phyloP scores from a whole-genome alignment of 2,329 filamentous ascomycete species.

The Coniochaeta ligniaria region DNA sequence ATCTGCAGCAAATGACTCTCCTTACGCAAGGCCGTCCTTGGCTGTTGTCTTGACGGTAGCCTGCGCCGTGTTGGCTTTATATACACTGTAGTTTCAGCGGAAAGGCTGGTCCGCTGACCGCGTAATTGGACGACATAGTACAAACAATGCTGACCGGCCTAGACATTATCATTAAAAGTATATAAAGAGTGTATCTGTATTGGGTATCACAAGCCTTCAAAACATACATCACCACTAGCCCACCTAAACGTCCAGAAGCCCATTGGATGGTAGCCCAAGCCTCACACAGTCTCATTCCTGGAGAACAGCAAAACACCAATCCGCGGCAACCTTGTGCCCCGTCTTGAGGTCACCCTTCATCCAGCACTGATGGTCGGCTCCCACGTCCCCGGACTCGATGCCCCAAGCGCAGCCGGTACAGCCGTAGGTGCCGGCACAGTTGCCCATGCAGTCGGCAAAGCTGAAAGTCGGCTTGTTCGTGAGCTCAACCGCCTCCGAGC shows the following conservation, averaged over 20 bases:
- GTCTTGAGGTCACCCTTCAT: slow-evolving; percentile 26
- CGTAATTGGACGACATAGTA: background rate
- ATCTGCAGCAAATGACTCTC: background rate
- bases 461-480: slow-evolving; percentile 21
- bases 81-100: background rate
- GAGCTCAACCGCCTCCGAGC: slow-evolving; percentile 20
- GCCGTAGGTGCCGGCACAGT: slow-evolving; percentile 25
- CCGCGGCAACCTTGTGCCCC: slow-evolving; percentile 18
- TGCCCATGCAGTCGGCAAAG: slow-evolving; percentile 30
- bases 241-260: background rate
- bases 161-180: background rate
- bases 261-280: background rate
- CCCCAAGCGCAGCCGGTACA: slow-evolving; percentile 32
- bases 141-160: background rate
- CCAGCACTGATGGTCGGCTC: slow-evolving; percentile 25
- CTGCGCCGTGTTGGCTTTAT: background rate
- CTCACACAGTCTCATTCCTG: slow-evolving; percentile 3
- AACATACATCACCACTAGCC: background rate
- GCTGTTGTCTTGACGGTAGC: background rate
- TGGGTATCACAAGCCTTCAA: background rate
- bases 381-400: slow-evolving; percentile 22
- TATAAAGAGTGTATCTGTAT: background rate
- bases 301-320: slow-evolving; percentile 30
- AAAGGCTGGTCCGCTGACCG: background rate
- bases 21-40: background rate